These are phyloP conservation scores for Castanea mollissima DNA, from an alignment of 306 rosid genomes.

Conservation along the genomic window DNA sequence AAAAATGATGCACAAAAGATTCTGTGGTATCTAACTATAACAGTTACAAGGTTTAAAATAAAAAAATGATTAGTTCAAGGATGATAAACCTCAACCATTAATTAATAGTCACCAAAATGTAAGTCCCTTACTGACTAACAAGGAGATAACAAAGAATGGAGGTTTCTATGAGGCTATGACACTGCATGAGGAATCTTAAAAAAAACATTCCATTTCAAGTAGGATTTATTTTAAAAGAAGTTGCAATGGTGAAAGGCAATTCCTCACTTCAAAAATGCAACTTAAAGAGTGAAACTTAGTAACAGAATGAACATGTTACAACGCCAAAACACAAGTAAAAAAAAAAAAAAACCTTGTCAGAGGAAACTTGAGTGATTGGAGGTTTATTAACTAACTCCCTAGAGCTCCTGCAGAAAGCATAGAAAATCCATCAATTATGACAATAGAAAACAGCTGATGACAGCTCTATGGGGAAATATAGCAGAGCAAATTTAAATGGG, in stretches of 20 bases:
- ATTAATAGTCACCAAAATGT: not conserved
- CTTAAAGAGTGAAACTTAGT: not conserved
- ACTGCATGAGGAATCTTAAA: not conserved
- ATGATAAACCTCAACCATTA: not conserved
- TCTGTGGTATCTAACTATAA: not conserved
- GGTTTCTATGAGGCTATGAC: not conserved
- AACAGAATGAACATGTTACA: not conserved
- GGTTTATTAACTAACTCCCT: constrained; percentile 26
- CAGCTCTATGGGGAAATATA: not conserved
- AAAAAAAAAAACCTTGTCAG: constrained; percentile 68
- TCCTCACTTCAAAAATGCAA: not conserved
- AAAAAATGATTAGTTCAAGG: not conserved
- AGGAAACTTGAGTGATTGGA: constrained; percentile 51
- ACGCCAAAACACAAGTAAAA: constrained; percentile 12
- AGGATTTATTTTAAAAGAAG: not conserved
- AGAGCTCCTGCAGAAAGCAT: constrained; percentile 32
- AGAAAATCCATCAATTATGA: not conserved
- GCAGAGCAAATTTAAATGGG: not conserved
- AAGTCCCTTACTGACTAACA: constrained; percentile 6
- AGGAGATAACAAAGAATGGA: not conserved
- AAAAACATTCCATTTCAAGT: not conserved
- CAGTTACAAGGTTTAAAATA: not conserved
- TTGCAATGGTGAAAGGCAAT: not conserved
- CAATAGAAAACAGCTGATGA: not conserved
- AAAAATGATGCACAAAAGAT: not conserved